A percentile compares a stretch with the other conserved stretches of the same genome.
Conservation (phyloP, 140 eudicot genomes). For the Flaveria floridana region DNA sequence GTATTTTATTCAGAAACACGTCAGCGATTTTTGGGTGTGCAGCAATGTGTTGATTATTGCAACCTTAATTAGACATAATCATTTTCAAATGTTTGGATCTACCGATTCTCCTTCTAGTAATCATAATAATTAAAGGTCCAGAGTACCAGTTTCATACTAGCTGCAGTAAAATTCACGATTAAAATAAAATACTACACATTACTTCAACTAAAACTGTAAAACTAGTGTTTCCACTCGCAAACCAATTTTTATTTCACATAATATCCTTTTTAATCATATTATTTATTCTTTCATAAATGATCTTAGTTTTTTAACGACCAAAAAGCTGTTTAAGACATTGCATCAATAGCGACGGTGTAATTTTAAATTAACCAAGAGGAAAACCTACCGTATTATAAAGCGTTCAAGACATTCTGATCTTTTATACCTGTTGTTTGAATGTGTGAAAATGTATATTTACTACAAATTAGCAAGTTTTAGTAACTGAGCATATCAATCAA, state of each 20-base stretch:
- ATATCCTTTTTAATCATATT: not conserved
- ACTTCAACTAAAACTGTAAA: not conserved
- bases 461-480: not conserved
- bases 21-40: conserved; percentile 8
- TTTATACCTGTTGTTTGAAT: not conserved
- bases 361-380: not conserved
- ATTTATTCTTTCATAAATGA: not conserved
- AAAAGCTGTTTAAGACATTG: not conserved
- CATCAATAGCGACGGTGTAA: not conserved
- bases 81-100: not conserved
- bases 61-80: conserved; percentile 12
- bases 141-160: not conserved
- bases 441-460: not conserved
- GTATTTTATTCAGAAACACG: not conserved
- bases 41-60: not conserved
- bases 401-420: not conserved
- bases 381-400: not conserved
- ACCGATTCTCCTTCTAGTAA: not conserved
- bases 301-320: not conserved
- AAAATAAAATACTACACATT: not conserved
- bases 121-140: not conserved
- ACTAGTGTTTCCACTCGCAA: not conserved
- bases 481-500: not conserved
- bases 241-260: not conserved
- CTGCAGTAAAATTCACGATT: not conserved